Conservation (phyloP, 148 eudicot genomes). For the Spergularia bocconei region DNA sequence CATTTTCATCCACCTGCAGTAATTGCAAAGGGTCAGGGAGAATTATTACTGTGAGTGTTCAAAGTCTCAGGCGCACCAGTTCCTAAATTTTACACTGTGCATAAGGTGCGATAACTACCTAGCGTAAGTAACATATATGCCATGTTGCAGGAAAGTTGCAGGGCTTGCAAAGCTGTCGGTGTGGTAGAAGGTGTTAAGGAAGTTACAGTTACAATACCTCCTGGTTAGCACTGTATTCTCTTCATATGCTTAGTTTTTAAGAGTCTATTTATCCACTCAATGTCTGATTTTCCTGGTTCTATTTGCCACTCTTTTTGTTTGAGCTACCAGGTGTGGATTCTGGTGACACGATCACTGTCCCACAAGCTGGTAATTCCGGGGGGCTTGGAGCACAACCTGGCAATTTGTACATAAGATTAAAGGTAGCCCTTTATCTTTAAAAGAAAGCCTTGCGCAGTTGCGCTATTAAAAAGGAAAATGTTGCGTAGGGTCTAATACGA, state of each 20-base stretch:
- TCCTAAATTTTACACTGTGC: not conserved
- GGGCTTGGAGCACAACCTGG: constrained; percentile 68
- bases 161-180: constrained; percentile 69
- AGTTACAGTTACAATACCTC: constrained; percentile 66
- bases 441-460: not conserved
- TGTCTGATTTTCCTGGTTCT: constrained; percentile 9
- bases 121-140: not conserved
- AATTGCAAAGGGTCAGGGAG: constrained; percentile 78
- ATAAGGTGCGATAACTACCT: not conserved
- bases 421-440: constrained; percentile 36
- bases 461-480: too few species aligned
- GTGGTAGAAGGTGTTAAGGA: constrained; percentile 72
- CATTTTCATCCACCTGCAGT: constrained; percentile 71
- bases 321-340: constrained; percentile 67
- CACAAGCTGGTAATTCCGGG: constrained; percentile 85
- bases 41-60: constrained; percentile 56
- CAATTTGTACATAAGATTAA: constrained; percentile 62
- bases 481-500: not conserved
- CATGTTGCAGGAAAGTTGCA: constrained; percentile 59
- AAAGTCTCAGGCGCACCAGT: not conserved
- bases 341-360: constrained; percentile 82
- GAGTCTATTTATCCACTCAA: not conserved
- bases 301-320: constrained; percentile 13
- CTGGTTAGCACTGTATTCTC: constrained; percentile 50
- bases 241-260: constrained; percentile 1